Evolutionary conservation across 2,329 filamentous ascomycete species (phyloP).

Genomic region (Fusarium lateritium): DNA sequence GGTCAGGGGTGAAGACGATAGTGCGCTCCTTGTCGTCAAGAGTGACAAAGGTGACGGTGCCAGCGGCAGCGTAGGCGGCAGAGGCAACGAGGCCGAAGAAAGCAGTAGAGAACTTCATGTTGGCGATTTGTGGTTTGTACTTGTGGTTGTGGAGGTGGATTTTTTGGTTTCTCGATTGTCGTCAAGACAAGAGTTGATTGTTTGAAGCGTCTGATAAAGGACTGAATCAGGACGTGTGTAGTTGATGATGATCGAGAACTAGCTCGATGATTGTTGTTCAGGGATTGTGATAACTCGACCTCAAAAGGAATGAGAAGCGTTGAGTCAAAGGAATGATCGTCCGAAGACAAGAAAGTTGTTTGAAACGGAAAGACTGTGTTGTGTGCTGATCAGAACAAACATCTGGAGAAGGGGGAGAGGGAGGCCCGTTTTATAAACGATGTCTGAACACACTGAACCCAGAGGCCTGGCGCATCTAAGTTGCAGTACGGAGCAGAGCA

Average conservation of each 20-base stretch:
- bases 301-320: constrained; percentile 54
- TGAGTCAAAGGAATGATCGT: constrained; percentile 50
- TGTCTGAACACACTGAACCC: constrained; percentile 26
- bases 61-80: constrained; percentile 60
- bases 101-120: constrained; percentile 68
- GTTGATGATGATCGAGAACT: constrained; percentile 44
- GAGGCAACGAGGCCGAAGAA: constrained; percentile 61
- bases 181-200: constrained; percentile 47
- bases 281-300: constrained; percentile 47
- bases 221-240: constrained; percentile 45
- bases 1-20: constrained; percentile 65
- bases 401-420: constrained; percentile 36
- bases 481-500: constrained; percentile 6
- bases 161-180: constrained; percentile 40
- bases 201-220: constrained; percentile 44
- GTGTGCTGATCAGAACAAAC: constrained; percentile 35
- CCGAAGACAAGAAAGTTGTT: constrained; percentile 47
- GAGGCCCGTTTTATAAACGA: constrained; percentile 51
- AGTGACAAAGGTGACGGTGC: constrained; percentile 71
- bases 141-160: constrained; percentile 21
- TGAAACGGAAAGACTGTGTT: constrained; percentile 47
- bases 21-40: constrained; percentile 67
- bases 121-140: constrained; percentile 52
- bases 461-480: constrained; percentile 19
- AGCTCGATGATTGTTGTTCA: constrained; percentile 47